These are phyloP conservation scores for Boechera retrofracta DNA, from an alignment of 345 rosid genomes.

Conservation along the genomic window DNA sequence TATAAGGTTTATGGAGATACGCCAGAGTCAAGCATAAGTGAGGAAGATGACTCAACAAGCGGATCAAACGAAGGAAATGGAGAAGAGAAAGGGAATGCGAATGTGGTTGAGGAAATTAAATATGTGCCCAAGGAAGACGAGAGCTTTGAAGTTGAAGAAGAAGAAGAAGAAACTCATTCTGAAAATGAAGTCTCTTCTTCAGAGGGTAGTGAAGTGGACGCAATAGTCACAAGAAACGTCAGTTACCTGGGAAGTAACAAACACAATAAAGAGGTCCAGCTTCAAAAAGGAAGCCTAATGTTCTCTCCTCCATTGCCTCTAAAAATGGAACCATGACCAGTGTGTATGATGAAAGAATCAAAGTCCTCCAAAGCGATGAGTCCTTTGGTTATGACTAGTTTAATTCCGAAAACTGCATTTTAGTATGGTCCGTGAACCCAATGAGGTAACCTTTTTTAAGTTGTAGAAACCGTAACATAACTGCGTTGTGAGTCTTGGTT, in stretches of 20 bases:
- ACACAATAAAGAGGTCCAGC: slow-evolving; percentile 24
- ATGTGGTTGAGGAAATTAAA: slow-evolving; percentile 45
- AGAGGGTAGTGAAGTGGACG: slow-evolving; percentile 47
- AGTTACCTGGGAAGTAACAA: slow-evolving; percentile 32
- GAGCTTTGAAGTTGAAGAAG: slow-evolving; percentile 40
- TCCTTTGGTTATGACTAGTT: slow-evolving; percentile 19
- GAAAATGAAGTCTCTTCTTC: slow-evolving; percentile 41
- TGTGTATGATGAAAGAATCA: slow-evolving; percentile 28
- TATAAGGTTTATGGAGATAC: slow-evolving; percentile 47
- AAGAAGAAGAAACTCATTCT: slow-evolving; percentile 36
- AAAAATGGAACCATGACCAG: slow-evolving; percentile 67
- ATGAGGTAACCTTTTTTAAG: background rate
- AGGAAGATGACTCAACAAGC: slow-evolving; percentile 48
- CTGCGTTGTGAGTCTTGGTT: slow-evolving; percentile 20
- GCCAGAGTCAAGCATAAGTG: slow-evolving; percentile 48
- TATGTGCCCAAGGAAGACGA: slow-evolving; percentile 40
- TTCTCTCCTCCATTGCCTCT: slow-evolving; percentile 71
- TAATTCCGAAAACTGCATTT: slow-evolving; percentile 8
- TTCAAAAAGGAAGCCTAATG: slow-evolving; percentile 46
- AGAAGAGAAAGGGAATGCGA: slow-evolving; percentile 19
- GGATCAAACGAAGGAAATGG: slow-evolving; percentile 52
- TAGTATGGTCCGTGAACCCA: slow-evolving; percentile 7
- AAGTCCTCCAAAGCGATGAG: background rate
- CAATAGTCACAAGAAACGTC: slow-evolving; percentile 7
- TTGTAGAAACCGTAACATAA: slow-evolving; percentile 31